Percentiles rank a stretch among this genome's conserved stretches.
These are phyloP conservation scores for Penicillium sp. DNA, from an alignment of 2,329 filamentous ascomycete genomes.

Conservation along the genomic window DNA sequence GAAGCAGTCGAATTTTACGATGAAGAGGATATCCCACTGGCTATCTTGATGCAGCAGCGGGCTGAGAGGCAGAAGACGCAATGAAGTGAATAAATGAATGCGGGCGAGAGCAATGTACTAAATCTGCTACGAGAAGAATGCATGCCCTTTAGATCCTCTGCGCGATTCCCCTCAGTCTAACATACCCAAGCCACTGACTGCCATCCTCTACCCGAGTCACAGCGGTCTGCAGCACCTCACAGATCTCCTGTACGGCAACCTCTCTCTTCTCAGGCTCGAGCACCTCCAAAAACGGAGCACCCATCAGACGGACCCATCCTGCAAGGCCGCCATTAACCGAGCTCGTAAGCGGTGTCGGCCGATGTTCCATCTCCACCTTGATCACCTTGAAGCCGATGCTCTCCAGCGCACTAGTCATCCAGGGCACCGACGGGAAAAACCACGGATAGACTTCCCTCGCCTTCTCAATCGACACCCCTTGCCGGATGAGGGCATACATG, in stretches of 20 bases:
- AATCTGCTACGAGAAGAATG: not conserved
- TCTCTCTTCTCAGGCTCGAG: slow-evolving; percentile 57
- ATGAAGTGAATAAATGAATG: not conserved
- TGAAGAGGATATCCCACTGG: slow-evolving; percentile 65
- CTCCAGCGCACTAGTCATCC: slow-evolving; percentile 53
- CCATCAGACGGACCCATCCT: slow-evolving; percentile 71
- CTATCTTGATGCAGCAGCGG: slow-evolving; percentile 55
- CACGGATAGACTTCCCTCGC: slow-evolving; percentile 64
- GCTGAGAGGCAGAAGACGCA: slow-evolving; percentile 18
- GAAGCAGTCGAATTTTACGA: slow-evolving; percentile 69
- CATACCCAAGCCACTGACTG: slow-evolving; percentile 55
- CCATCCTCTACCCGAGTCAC: slow-evolving; percentile 63
- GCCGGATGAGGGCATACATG: slow-evolving; percentile 56
- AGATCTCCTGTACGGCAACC: slow-evolving; percentile 58
- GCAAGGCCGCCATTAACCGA: slow-evolving; percentile 59
- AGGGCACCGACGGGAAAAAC: slow-evolving; percentile 72
- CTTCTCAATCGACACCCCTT: slow-evolving; percentile 56
- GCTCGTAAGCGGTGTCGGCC: slow-evolving; percentile 61
- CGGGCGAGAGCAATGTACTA: not conserved
- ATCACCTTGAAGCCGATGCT: slow-evolving; percentile 54
- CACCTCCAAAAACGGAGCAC: slow-evolving; percentile 61
- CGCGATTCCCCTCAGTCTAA: slow-evolving; percentile 50
- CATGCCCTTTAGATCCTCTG: slow-evolving; percentile 31
- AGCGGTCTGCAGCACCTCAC: slow-evolving; percentile 59
- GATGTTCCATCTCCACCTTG: slow-evolving; percentile 65